Evolutionary conservation across 768 basidiomycete species (phyloP).

Genomic region (Sarcodon aspratus): DNA sequence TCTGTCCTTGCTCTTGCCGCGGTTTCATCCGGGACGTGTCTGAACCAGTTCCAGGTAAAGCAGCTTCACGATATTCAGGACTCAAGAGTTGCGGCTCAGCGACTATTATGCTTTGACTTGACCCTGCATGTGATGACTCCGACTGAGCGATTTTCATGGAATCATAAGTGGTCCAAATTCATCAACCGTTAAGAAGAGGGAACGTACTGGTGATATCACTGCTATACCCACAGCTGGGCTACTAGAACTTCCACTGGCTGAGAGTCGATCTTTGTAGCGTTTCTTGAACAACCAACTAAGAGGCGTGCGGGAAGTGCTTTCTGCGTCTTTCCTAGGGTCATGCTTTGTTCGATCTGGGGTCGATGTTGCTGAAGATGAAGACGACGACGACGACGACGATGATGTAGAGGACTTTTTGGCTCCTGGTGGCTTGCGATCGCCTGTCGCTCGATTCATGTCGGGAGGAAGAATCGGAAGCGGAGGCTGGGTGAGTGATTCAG

Average conservation of each 20-base stretch:
- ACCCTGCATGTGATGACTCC: conserved; percentile 1
- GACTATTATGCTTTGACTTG: neutral
- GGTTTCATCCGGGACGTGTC: neutral
- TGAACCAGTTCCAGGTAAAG: neutral
- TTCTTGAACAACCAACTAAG: neutral
- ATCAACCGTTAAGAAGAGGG: neutral
- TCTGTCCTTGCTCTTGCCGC: neutral
- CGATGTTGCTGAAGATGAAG: neutral
- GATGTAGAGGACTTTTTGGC: neutral
- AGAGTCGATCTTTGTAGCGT: neutral
- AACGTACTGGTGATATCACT: neutral
- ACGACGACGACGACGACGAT: neutral
- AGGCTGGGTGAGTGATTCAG: neutral
- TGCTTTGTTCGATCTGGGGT: neutral
- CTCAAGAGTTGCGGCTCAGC: neutral
- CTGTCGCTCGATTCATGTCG: neutral
- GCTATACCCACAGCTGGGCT: neutral
- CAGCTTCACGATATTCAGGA: neutral
- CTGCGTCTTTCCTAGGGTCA: neutral
- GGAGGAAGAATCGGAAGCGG: neutral
- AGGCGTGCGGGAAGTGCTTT: neutral
- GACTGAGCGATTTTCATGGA: conserved; percentile 3
- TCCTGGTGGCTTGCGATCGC: neutral
- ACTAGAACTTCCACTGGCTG: neutral
- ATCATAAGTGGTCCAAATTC: neutral